Percentiles rank a stretch among this genome's conserved stretches.
Conservation (phyloP, 805 yeast genomes). For the Scheffersomyces spartinae region DNA sequence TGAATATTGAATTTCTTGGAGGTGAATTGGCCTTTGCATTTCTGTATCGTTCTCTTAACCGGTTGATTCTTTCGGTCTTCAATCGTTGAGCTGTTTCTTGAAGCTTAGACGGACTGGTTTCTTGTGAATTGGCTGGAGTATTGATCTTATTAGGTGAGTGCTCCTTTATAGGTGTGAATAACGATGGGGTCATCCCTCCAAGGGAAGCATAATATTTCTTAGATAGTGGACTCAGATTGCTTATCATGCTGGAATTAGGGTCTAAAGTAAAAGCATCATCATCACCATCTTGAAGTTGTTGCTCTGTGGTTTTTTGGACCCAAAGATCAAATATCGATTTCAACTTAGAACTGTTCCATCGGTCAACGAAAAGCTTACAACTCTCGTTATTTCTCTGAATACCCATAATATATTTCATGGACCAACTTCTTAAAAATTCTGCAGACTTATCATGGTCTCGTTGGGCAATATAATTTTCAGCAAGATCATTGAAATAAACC, state of each 20-base stretch:
- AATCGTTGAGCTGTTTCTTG: conserved; percentile 28
- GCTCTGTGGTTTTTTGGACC: conserved; percentile 15
- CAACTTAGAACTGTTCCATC: conserved; percentile 18
- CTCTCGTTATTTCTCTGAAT: conserved; percentile 22
- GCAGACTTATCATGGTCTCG: conserved; percentile 14
- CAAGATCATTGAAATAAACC: conserved; percentile 14
- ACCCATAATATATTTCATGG: conserved; percentile 21
- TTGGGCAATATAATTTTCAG: conserved; percentile 18
- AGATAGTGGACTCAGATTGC: conserved; percentile 24
- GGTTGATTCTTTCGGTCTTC: conserved; percentile 20
- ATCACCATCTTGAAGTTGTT: conserved; percentile 1
- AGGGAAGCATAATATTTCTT: conserved; percentile 10
- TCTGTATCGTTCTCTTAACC: conserved; percentile 21
- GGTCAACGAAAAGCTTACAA: conserved; percentile 19
- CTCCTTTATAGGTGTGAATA: too few species aligned
- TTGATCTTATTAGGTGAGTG: too few species aligned
- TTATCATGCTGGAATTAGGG: conserved; percentile 10
- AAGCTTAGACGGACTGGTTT: conserved; percentile 22
- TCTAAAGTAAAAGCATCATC: conserved; percentile 5
- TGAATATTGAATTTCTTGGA: conserved; percentile 1
- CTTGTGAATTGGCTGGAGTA: conserved; percentile 23
- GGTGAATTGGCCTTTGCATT: conserved; percentile 6
- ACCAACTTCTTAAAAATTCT: conserved; percentile 22
- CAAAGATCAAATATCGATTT: conserved; percentile 26
- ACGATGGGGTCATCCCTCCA: too few species aligned